Evolutionary conservation across 2,329 filamentous ascomycete genomes (phyloP), one percentile per base, ranked within the genome.

Genomic region (Scytalidium sp.): DNA sequence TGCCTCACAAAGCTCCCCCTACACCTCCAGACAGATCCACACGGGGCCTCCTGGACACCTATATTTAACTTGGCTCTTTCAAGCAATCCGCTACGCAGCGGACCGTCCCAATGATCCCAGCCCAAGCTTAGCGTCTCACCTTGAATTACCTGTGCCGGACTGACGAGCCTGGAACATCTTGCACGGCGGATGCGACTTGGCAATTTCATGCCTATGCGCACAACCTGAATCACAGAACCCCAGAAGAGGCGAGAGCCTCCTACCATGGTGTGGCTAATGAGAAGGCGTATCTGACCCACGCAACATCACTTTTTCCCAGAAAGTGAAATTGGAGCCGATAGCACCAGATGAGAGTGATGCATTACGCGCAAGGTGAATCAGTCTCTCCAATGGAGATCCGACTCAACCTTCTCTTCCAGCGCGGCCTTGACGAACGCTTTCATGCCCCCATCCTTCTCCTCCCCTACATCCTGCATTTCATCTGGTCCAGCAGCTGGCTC

Each of bases 341-440:
- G n/a, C 4, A 36, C 4, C 32, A 15, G 32, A 36, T 36, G 13
- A 36, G 17, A 36, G 32, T 10, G 32, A n/a, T 36, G 20, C 4
- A 3, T 43, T 11, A 43, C 23, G 10, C 23, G 20, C 13, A 5
- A 36, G n/a, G 32, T 9, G 17, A n/a, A 36, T 65, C 59, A 65
- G 32, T 56, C 58, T 51, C 82, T 82, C 81, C 81, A 85, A 59
- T 80, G 70, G 27, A 84, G 70, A 61, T 80, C 76, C 19, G 67
- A 67, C 21, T 69, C 68, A 25, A 83, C 66, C 60, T 83, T 83
- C 50, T 75, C 70, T 59, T 84, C 77, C 63, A 88, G 71, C 13
- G 76, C 74, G 45, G 83, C 80, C 56, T 83, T 79, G 50, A 88
- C 74, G 62, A 88, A 84, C 19, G 73, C 71, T 60, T 75, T 78